Evolutionary conservation across 257 asterid species (phyloP).

Genomic region (Plantago major): DNA sequence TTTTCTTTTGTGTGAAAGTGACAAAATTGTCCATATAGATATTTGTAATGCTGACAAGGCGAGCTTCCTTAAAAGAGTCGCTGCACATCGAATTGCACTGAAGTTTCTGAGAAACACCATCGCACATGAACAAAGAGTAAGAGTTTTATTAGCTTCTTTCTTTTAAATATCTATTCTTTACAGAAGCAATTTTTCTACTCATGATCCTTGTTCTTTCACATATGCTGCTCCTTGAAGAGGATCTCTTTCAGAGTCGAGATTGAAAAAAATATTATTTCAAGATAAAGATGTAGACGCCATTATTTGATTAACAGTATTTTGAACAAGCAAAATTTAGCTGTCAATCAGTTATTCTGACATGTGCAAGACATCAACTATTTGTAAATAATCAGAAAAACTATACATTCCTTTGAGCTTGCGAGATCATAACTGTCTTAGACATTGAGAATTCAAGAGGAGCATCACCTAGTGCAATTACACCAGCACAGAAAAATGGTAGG

Average conservation of each 20-base stretch:
- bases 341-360: constrained; percentile 3
- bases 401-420: too few relatives aligned
- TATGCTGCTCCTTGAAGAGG: constrained; percentile 7
- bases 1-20: constrained; percentile 35
- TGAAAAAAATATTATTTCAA: not conserved
- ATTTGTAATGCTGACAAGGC: constrained; percentile 22
- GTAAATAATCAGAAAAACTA: not conserved
- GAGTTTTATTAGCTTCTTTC: constrained; percentile 19
- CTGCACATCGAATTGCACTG: constrained; percentile 49
- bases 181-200: not conserved
- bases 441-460: too few relatives aligned
- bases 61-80: constrained; percentile 36
- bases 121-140: constrained; percentile 73
- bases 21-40: constrained; percentile 22
- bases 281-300: constrained; percentile 6
- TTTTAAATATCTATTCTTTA: not conserved
- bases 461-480: too few relatives aligned
- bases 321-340: too few relatives aligned
- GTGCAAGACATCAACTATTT: constrained; percentile 8
- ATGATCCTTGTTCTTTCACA: constrained; percentile 1
- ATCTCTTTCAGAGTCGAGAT: constrained; percentile 1
- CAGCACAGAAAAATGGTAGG: too few relatives aligned
- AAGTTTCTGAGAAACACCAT: constrained; percentile 59
- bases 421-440: too few relatives aligned
- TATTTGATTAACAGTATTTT: too few relatives aligned